Base-by-base conservation (phyloP, 306 rosid species). In the peach (Prunus persica) region DNA sequence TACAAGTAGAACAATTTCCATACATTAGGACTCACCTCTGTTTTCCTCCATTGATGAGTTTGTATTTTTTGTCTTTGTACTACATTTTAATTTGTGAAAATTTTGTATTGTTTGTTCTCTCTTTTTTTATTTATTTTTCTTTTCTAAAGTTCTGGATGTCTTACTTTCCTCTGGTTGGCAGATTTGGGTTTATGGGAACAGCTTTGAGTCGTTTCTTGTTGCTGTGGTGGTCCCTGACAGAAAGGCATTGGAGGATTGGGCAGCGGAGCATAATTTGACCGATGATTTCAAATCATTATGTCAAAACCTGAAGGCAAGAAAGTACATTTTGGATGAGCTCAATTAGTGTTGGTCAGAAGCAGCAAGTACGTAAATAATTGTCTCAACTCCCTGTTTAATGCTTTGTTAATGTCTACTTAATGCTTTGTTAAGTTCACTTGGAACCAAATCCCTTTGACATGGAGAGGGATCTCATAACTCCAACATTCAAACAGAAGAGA, bases 171-270 rank as follows among this genome's bases (percentile, higher is more conserved):
- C 64, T 25, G 62, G 58, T 55, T 0, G 27, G 65, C 85, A 94
- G 98, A 82, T 94, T 75, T 94, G 97, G 98, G 96, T 94, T 62
- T 89, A 94, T 28, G 98, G 98, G 78, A 94, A 90, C 86, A 94
- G 96, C 84, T 94, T 28, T 3, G 32, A 28, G 32, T 28, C 32
- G 4, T 28, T 28, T 28, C 32, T 28, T 28, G 32, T 28, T 28
- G 32, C 32, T 28, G 32, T 28, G 32, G 32, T 28, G 32, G 32
- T 28, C 32, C 4, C 32, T 28, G 32, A 3, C 32, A 28, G 32
- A 28, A 28, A 28, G 32, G 32, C 32, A 28, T 28, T 28, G 32
- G 32, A 28, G 32, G 32, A 28, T 75, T 94, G 98, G 98, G 95
- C 96, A 43, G 73, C 30, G 63, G 81, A 82, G 73, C 74, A 86